These are phyloP conservation scores for Didymosphaeria variabile DNA, from an alignment of 2,329 filamentous ascomycete genomes.

Conservation along the genomic window DNA sequence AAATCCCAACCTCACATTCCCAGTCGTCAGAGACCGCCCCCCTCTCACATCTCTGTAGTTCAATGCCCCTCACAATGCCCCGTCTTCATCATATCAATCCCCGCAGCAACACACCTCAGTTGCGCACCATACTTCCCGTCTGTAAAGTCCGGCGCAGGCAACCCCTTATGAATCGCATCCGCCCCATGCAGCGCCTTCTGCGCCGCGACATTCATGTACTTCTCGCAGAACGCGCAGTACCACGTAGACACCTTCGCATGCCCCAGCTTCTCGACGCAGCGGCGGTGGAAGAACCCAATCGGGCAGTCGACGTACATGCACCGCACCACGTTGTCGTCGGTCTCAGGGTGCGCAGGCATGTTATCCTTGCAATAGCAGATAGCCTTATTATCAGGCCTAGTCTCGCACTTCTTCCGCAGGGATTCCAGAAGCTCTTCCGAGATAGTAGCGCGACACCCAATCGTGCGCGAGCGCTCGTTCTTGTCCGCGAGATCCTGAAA, in stretches of 20 bases:
- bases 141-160: background rate
- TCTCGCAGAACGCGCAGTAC: constrained; percentile 36
- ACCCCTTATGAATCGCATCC: background rate
- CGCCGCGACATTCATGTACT: constrained; percentile 26
- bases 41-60: too few species aligned
- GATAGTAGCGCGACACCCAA: background rate
- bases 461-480: background rate
- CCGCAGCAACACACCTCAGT: too few species aligned
- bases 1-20: too few species aligned
- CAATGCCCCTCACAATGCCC: too few species aligned
- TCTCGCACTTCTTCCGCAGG: constrained; percentile 20
- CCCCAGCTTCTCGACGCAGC: constrained; percentile 31
- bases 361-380: constrained; percentile 34
- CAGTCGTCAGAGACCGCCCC: too few species aligned
- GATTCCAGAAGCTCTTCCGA: constrained; percentile 19
- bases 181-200: constrained; percentile 18
- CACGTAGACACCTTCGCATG: constrained; percentile 31
- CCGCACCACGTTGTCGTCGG: constrained; percentile 15
- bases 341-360: background rate
- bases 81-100: too few species aligned
- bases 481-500: constrained; percentile 5
- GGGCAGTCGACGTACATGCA: constrained; percentile 32
- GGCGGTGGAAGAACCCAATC: constrained; percentile 31
- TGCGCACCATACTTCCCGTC: too few species aligned
- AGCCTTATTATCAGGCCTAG: background rate